These are phyloP conservation scores for Xanthoceras sorbifolium DNA, from an alignment of 345 rosid species.

Conservation along the genomic window DNA sequence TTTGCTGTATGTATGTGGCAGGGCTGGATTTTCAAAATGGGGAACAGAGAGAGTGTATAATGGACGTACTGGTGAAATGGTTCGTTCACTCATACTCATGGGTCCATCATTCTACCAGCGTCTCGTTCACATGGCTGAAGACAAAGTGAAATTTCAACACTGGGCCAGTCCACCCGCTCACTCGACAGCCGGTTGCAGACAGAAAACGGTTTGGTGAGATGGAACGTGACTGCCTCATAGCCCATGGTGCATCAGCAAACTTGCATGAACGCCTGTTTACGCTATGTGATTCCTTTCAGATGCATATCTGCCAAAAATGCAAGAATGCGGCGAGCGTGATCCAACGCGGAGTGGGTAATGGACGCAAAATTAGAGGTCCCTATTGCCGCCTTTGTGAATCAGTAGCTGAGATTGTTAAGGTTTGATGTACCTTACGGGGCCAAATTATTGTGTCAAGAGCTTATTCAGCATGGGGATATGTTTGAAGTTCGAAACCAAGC, in stretches of 20 bases:
- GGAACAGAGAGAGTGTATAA: conserved; percentile 80
- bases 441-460: conserved; percentile 73
- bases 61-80: conserved; percentile 80
- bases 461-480: conserved; percentile 85
- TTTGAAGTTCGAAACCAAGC: conserved; percentile 58
- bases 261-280: conserved; percentile 81
- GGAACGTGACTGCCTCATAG: conserved; percentile 90
- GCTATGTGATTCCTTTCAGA: conserved; percentile 71
- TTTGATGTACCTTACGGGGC: conserved; percentile 80
- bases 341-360: conserved; percentile 52
- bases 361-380: conserved; percentile 79
- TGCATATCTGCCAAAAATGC: conserved; percentile 73
- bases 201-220: conserved; percentile 90
- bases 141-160: conserved; percentile 92
- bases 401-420: conserved; percentile 61
- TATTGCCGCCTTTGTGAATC: conserved; percentile 67
- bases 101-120: conserved; percentile 92
- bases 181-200: conserved; percentile 86
- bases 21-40: conserved; percentile 90
- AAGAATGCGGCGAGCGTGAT: conserved; percentile 66
- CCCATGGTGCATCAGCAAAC: conserved; percentile 82
- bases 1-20: conserved; percentile 29
- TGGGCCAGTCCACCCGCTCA: conserved; percentile 90
- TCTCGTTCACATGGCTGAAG: conserved; percentile 85
- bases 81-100: conserved; percentile 68